phyloP scores from a whole-genome alignment of 495 filamentous ascomycete genomes.

The Daldinia childiae region DNA sequence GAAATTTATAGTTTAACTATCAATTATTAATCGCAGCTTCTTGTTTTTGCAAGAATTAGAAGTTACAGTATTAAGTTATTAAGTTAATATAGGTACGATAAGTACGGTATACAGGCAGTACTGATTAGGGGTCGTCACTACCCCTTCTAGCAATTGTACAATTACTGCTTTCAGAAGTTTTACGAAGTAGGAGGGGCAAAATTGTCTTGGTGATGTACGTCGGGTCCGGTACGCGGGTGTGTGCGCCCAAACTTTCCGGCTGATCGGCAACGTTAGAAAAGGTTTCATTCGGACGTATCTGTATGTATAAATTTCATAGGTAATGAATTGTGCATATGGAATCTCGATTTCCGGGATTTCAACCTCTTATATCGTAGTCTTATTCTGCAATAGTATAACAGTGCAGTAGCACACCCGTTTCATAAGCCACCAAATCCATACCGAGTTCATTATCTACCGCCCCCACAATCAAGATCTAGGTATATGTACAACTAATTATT shows the following conservation, averaged over 20 bases:
- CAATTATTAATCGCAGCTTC: background rate
- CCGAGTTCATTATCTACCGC: background rate
- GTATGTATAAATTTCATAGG: too few species aligned
- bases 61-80: conserved; percentile 2
- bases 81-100: conserved; percentile 15
- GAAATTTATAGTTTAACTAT: background rate
- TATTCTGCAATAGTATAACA: too few species aligned
- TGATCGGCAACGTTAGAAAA: background rate
- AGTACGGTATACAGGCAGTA: conserved; percentile 5
- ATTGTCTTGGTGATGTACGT: conserved; percentile 24
- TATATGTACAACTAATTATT: background rate
- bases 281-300: background rate
- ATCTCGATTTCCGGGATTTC: background rate
- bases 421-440: too few species aligned
- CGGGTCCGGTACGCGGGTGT: conserved; percentile 10
- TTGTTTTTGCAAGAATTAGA: background rate
- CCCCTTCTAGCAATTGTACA: conserved; percentile 8
- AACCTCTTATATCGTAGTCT: too few species aligned
- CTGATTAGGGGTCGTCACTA: conserved; percentile 19
- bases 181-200: conserved; percentile 30
- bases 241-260: conserved; percentile 1
- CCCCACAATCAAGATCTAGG: background rate
- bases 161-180: conserved; percentile 4
- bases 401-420: too few species aligned
- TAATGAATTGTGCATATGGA: background rate